Base-by-base conservation (phyloP, 345 rosid species). In the Euphorbia pulcherrima region DNA sequence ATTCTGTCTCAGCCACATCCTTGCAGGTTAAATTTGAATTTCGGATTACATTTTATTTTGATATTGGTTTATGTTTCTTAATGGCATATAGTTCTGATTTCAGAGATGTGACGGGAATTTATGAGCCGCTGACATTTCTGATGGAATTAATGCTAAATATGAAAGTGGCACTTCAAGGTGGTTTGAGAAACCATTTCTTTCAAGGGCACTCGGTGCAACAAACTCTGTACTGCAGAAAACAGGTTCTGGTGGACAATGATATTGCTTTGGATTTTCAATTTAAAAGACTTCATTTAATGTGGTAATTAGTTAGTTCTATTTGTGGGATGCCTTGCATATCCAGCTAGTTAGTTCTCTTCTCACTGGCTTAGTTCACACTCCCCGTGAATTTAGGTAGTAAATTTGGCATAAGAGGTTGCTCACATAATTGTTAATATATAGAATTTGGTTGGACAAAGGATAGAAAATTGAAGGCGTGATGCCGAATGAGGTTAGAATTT, bases 41-140 rank as follows among this genome's bases (percentile, higher is more conserved):
- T 61, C 26, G 28, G 28, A 6, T 65, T 29, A 20, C 27, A n/a
- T n/a, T n/a, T n/a, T n/a, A n/a, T n/a, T n/a, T n/a, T n/a, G n/a
- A n/a, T n/a, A n/a, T n/a, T n/a, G n/a, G n/a, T n/a, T n/a, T n/a
- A n/a, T n/a, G n/a, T n/a, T n/a, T n/a, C n/a, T n/a, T 5, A 56
- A 62, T 41, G 29, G 16, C 41, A 54, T 60, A 56, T 21, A 26
- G 28, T 52, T 53, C 65, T 44, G 72, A 68, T 80, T 68, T 60
- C 79, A 90, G 96, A 86, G 82, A 67, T 65, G 73, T 27, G 63
- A 62, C 35, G 84, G 70, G 68, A 68, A 70, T 23, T 48, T 69
- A 59, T 61, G 59, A 18, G 59, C 69, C 27, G 78, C 66, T n/a
- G 84, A 72, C 67, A 50, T 46, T 76, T 75, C 78, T 39, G 72